These are phyloP conservation scores for Tylopilus vinaceipallidus DNA, from an alignment of 768 basidiomycete genomes.

Conservation along the genomic window DNA sequence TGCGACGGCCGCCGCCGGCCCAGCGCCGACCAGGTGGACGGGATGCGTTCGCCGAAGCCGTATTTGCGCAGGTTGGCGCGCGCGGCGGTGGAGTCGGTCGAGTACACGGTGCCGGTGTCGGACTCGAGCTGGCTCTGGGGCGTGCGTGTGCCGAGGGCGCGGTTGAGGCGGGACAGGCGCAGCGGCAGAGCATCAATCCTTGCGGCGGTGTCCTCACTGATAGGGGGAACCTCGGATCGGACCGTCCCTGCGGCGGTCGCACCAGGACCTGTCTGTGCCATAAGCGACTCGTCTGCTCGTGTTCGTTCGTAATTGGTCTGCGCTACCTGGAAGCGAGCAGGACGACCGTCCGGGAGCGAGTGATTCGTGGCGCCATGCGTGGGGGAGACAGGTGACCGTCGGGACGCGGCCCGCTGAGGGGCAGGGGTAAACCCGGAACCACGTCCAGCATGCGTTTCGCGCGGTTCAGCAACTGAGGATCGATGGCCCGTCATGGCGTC, in stretches of 20 bases:
- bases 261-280: not conserved
- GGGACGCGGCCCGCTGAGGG: slow-evolving; percentile 16
- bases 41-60: slow-evolving; percentile 18
- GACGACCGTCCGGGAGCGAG: not conserved
- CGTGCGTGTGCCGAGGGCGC: not conserved
- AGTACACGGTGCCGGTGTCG: slow-evolving; percentile 25
- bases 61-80: slow-evolving; percentile 27
- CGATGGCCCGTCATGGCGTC: slow-evolving; percentile 48
- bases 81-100: slow-evolving; percentile 21
- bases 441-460: not conserved
- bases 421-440: slow-evolving; percentile 23
- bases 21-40: slow-evolving; percentile 26
- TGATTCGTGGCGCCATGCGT: not conserved
- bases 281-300: not conserved
- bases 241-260: not conserved
- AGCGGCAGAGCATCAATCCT: not conserved
- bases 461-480: slow-evolving; percentile 12
- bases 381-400: slow-evolving; percentile 10
- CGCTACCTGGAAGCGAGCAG: not conserved
- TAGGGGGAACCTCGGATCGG: not conserved
- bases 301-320: not conserved
- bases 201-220: not conserved
- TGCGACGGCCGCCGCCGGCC: too few relatives aligned
- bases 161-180: slow-evolving; percentile 9
- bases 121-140: slow-evolving; percentile 4